Evolutionary conservation across 345 rosid species (phyloP).

Genomic region (Hypericum androsaemum): DNA sequence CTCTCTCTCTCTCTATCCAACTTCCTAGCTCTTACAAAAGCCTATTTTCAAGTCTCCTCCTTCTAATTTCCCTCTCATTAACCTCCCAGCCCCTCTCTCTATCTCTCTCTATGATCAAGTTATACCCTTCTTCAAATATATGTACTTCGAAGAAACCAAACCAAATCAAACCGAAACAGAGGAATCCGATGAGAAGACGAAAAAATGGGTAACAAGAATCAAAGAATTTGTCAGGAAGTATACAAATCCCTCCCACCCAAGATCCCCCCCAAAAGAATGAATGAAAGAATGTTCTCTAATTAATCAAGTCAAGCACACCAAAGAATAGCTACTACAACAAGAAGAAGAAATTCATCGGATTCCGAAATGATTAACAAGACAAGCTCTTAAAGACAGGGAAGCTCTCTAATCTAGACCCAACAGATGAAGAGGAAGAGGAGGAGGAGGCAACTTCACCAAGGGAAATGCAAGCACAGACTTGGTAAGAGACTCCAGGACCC

Average conservation of each 20-base stretch:
- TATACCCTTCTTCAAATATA: constrained; percentile 39
- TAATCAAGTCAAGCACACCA: constrained; percentile 8
- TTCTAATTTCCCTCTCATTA: constrained; percentile 11
- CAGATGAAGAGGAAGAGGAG: constrained; percentile 31
- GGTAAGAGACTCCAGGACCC: constrained; percentile 27
- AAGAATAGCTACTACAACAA: constrained; percentile 28
- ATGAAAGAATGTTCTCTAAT: constrained; percentile 64
- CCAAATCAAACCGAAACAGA: constrained; percentile 17
- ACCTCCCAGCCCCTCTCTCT: constrained; percentile 18
- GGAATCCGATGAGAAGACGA: constrained; percentile 65
- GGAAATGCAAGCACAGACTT: constrained; percentile 24
- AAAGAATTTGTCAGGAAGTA: constrained; percentile 27
- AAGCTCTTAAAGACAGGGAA: constrained; percentile 31
- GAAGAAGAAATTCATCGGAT: constrained; percentile 86
- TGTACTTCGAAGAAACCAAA: constrained; percentile 16
- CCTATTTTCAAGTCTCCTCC: constrained; percentile 13
- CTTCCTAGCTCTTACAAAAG: constrained; percentile 17
- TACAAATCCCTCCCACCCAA: constrained; percentile 3
- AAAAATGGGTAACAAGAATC: constrained; percentile 14
- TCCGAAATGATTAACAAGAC: constrained; percentile 40
- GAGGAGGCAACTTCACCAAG: constrained; percentile 22
- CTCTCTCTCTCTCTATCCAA: constrained; percentile 24
- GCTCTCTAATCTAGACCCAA: constrained; percentile 15
- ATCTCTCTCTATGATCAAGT: constrained; percentile 16
- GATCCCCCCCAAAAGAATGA: constrained; percentile 57